Evolutionary conservation across 2,329 filamentous ascomycete species (phyloP).

Genomic region (Penicillium rolfsii): DNA sequence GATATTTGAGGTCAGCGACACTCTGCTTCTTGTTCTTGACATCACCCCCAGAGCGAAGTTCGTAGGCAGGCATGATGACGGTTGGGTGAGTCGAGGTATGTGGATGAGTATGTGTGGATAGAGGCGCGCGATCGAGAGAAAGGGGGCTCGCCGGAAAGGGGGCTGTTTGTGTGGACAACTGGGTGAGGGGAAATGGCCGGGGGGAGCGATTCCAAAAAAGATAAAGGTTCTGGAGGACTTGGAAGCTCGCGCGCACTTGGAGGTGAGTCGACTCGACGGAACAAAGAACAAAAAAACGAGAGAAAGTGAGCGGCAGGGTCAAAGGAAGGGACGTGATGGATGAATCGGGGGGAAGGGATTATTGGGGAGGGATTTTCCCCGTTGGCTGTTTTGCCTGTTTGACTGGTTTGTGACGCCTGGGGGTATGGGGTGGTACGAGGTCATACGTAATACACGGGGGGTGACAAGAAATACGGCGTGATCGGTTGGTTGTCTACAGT

Average conservation of each 20-base stretch:
- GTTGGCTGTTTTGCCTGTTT: constrained; percentile 11
- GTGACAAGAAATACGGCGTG: not conserved
- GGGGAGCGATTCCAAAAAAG: constrained; percentile 5
- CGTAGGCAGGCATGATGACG: constrained; percentile 63
- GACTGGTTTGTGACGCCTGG: constrained; percentile 5
- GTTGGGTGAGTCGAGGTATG: constrained; percentile 10
- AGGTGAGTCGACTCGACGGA: constrained; percentile 15
- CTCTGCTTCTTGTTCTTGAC: constrained; percentile 94
- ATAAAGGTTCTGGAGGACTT: not conserved
- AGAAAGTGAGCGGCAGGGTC: constrained; percentile 14
- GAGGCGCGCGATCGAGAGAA: constrained; percentile 22
- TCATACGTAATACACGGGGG: not conserved
- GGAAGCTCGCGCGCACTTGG: constrained; percentile 2
- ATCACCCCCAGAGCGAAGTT: constrained; percentile 67
- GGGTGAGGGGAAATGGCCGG: constrained; percentile 7
- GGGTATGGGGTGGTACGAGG: constrained; percentile 9
- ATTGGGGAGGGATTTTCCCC: constrained; percentile 27
- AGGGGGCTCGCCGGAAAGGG: constrained; percentile 19
- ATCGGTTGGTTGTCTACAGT: not conserved
- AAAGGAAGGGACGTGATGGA: constrained; percentile 22
- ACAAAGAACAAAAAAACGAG: constrained; percentile 19
- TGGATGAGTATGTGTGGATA: constrained; percentile 13
- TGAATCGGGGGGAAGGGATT: constrained; percentile 20
- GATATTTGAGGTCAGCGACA: constrained; percentile 97
- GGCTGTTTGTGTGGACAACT: constrained; percentile 16